phyloP scores from a whole-genome alignment of 306 rosid species.

The Oxytropis ochrocephala region DNA sequence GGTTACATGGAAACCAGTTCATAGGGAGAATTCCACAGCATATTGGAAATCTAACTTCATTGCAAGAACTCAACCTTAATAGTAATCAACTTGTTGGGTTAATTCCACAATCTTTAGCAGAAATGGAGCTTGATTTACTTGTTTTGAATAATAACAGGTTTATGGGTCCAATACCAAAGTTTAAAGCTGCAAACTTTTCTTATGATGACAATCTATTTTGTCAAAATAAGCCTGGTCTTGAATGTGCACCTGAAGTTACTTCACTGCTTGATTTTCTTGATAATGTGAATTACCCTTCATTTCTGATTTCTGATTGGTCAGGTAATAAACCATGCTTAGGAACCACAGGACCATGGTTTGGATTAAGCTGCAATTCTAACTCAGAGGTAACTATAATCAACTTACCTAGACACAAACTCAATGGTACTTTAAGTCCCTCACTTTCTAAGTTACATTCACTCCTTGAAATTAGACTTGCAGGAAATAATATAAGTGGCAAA shows the following conservation, averaged over 20 bases:
- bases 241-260: constrained; percentile 53
- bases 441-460: constrained; percentile 60
- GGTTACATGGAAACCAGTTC: constrained; percentile 82
- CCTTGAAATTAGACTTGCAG: constrained; percentile 46
- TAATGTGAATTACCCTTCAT: constrained; percentile 49
- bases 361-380: constrained; percentile 55
- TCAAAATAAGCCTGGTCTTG: constrained; percentile 46
- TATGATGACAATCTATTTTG: constrained; percentile 53
- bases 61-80: constrained; percentile 66
- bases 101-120: constrained; percentile 50
- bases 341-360: constrained; percentile 55
- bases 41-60: constrained; percentile 55
- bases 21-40: constrained; percentile 53
- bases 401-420: constrained; percentile 49
- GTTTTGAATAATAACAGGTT: constrained; percentile 63
- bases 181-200: constrained; percentile 45
- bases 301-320: constrained; percentile 60
- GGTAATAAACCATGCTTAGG: constrained; percentile 61
- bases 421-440: constrained; percentile 70
- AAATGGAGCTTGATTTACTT: constrained; percentile 52
- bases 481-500: constrained; percentile 46
- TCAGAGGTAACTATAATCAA: constrained; percentile 51
- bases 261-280: constrained; percentile 57
- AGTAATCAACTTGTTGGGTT: constrained; percentile 61
- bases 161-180: constrained; percentile 73